phyloP scores from a whole-genome alignment of 306 rosid species.

The Hippophae tibetana region DNA sequence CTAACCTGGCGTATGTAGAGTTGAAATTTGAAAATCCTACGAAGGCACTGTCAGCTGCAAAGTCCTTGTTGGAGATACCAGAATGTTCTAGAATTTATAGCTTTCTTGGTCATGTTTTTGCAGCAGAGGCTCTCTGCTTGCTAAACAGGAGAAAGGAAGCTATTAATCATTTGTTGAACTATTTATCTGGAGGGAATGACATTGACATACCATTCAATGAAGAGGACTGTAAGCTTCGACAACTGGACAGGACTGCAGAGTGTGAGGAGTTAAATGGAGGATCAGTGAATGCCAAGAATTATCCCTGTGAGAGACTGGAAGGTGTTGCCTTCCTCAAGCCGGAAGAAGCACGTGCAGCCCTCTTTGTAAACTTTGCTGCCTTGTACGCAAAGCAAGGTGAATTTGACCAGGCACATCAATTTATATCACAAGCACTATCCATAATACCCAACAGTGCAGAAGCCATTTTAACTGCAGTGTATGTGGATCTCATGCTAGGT shows the following conservation, averaged over 20 bases:
- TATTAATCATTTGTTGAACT: conserved; percentile 53
- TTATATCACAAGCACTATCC: conserved; percentile 62
- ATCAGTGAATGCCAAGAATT: conserved; percentile 36
- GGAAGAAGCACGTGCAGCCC: conserved; percentile 72
- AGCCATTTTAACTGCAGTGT: conserved; percentile 73
- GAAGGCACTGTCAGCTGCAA: conserved; percentile 58
- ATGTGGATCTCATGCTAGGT: conserved; percentile 69
- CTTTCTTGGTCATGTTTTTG: conserved; percentile 73
- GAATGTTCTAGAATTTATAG: conserved; percentile 78
- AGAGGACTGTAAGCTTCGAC: conserved; percentile 70
- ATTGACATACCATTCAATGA: conserved; percentile 66
- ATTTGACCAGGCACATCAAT: conserved; percentile 49
- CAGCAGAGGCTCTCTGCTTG: conserved; percentile 94
- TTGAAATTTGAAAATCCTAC: conserved; percentile 76
- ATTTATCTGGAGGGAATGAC: conserved; percentile 54
- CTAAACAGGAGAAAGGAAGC: conserved; percentile 85
- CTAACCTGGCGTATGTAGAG: conserved; percentile 82
- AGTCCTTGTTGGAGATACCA: conserved; percentile 65
- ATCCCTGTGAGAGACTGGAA: conserved; percentile 33
- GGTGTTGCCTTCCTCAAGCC: conserved; percentile 63
- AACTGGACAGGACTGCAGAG: conserved; percentile 44
- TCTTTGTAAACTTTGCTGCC: conserved; percentile 75
- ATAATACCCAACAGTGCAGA: conserved; percentile 63
- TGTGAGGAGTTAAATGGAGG: conserved; percentile 67
- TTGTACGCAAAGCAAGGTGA: conserved; percentile 78